Percentiles rank a stretch among this genome's conserved stretches.
These are phyloP conservation scores for Stylosanthes scabra DNA, from an alignment of 331 rosid genomes.

Conservation along the genomic window DNA sequence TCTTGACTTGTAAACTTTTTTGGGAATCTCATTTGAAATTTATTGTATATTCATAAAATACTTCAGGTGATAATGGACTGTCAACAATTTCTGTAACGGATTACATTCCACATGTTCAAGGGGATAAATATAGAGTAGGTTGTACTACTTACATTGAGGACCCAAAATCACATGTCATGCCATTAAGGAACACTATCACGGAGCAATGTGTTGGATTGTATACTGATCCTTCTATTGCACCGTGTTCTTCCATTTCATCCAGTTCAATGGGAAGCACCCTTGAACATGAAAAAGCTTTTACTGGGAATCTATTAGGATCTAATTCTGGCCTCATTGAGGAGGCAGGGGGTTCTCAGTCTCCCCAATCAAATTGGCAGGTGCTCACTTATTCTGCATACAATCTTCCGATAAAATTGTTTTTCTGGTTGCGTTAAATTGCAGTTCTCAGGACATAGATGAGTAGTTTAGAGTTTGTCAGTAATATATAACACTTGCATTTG, in stretches of 20 bases:
- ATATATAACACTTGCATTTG: constrained; percentile 29
- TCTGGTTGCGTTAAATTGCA: not conserved
- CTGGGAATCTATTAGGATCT: constrained; percentile 29
- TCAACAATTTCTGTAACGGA: constrained; percentile 55
- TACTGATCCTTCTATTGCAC: constrained; percentile 50
- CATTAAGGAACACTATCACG: constrained; percentile 66
- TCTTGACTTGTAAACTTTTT: constrained; percentile 26
- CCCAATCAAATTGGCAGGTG: constrained; percentile 81
- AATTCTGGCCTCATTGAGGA: constrained; percentile 44
- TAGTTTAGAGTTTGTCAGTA: not conserved
- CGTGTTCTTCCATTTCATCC: constrained; percentile 47
- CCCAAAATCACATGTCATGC: constrained; percentile 52
- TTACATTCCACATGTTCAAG: constrained; percentile 53
- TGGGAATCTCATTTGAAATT: constrained; percentile 22
- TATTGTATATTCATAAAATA: constrained; percentile 36
- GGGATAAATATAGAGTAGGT: constrained; percentile 41
- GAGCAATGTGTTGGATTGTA: constrained; percentile 56
- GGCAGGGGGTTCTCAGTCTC: constrained; percentile 47
- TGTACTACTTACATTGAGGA: constrained; percentile 42
- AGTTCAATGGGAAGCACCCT: constrained; percentile 46
- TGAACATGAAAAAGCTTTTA: constrained; percentile 48
- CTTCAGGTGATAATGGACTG: constrained; percentile 52
- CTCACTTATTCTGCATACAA: constrained; percentile 30
- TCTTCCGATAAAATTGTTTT: constrained; percentile 15
- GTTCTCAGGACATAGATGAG: not conserved